A percentile compares a stretch with the other conserved stretches of the same genome.
Evolutionary conservation across 1,139 yeast species (phyloP).

Genomic region (Pichia sp.): DNA sequence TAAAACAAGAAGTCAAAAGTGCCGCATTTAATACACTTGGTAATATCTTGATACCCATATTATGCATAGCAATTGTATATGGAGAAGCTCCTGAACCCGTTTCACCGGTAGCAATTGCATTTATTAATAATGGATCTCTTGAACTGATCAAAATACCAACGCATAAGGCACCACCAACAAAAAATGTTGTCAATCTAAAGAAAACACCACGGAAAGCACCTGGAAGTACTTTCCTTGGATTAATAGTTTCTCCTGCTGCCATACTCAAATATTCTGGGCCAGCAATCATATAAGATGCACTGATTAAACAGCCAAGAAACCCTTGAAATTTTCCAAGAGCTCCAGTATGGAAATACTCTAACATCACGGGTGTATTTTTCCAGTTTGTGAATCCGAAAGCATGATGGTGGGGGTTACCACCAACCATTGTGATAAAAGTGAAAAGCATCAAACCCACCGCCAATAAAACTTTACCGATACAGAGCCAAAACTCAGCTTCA

Average conservation of each 20-base stretch:
- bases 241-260: constrained; percentile 49
- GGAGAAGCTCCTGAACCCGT: constrained; percentile 61
- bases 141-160: constrained; percentile 52
- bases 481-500: constrained; percentile 47
- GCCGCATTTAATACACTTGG: constrained; percentile 61
- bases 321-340: constrained; percentile 43
- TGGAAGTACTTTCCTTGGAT: constrained; percentile 74
- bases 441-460: constrained; percentile 43
- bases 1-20: constrained; percentile 53
- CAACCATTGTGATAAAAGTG: constrained; percentile 48
- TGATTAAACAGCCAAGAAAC: constrained; percentile 35
- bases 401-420: constrained; percentile 42
- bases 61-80: constrained; percentile 54
- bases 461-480: constrained; percentile 40
- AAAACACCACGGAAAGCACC: constrained; percentile 73
- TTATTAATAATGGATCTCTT: constrained; percentile 37
- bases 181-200: constrained; percentile 60
- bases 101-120: constrained; percentile 36
- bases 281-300: constrained; percentile 41
- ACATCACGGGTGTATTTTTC: constrained; percentile 28
- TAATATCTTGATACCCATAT: constrained; percentile 41
- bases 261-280: constrained; percentile 48
- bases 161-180: constrained; percentile 53
- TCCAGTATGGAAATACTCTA: constrained; percentile 35
- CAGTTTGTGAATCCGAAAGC: constrained; percentile 35